phyloP scores from a whole-genome alignment of 1,284 basidiomycete genomes.

The Stereum hirsutum region DNA sequence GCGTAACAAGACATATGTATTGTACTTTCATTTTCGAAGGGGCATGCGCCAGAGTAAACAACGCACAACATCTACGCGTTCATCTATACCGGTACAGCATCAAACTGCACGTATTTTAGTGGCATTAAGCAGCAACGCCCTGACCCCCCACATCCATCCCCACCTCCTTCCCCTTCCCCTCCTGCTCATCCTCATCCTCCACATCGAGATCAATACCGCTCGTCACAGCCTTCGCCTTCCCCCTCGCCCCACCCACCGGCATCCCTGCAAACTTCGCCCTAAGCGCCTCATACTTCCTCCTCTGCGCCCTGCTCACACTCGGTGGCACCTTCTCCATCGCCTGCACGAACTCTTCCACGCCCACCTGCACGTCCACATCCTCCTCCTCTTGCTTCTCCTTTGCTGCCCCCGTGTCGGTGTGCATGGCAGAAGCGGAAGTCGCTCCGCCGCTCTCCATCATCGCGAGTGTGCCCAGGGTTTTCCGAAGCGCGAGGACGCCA shows the following conservation, averaged over 20 bases:
- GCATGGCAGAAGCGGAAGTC: no score
- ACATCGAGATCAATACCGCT: no score
- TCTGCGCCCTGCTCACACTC: conserved; percentile 77
- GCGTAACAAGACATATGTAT: no score
- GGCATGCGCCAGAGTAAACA: no score
- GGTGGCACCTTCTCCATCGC: conserved; percentile 84
- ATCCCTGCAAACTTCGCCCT: conserved; percentile 75
- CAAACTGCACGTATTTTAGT: no score
- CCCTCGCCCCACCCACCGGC: conserved; percentile 24
- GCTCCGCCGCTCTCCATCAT: conserved; percentile 34
- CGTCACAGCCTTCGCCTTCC: no score
- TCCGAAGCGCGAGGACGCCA: conserved; percentile 74
- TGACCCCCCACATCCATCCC: background rate
- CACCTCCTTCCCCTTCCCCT: conserved; percentile 3
- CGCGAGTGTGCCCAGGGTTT: conserved; percentile 59
- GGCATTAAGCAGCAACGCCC: no score
- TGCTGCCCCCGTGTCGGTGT: conserved; percentile 7
- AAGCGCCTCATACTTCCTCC: conserved; percentile 74
- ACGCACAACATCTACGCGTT: no score
- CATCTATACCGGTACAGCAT: no score
- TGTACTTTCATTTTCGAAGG: no score
- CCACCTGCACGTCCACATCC: conserved; percentile 32
- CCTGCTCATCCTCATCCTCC: no score
- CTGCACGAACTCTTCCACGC: conserved; percentile 58
- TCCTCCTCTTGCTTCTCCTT: conserved; percentile 11